Percentiles rank a stretch among this genome's conserved stretches.
Conservation (phyloP, 441 rosid genomes). For the Oxalis stricta region DNA sequence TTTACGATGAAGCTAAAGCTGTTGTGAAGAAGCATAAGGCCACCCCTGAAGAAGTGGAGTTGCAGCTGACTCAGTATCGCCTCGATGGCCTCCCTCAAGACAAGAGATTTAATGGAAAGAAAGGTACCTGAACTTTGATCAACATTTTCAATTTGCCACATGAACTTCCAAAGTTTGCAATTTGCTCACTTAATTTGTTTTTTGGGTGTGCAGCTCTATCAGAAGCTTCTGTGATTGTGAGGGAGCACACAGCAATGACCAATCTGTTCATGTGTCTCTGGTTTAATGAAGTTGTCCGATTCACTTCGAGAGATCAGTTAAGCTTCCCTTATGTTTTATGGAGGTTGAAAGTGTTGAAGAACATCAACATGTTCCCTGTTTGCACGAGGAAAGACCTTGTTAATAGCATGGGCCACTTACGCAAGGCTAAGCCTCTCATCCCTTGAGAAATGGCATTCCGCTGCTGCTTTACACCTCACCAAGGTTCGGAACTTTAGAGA, state of each 20-base stretch:
- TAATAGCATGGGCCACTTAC: conserved; percentile 75
- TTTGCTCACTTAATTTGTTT: not conserved
- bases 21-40: conserved; percentile 91
- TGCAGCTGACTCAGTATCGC: conserved; percentile 62
- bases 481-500: too few species aligned
- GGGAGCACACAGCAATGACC: conserved; percentile 68
- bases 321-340: conserved; percentile 90
- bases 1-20: conserved; percentile 91
- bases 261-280: conserved; percentile 91
- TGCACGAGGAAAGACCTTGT: conserved; percentile 89
- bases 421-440: conserved; percentile 73
- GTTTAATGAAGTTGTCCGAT: conserved; percentile 98
- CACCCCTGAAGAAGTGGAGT: conserved; percentile 80
- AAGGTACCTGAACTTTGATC: conserved; percentile 41
- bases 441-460: conserved; percentile 5
- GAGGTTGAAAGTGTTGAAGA: conserved; percentile 61
- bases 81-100: conserved; percentile 68
- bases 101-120: conserved; percentile 73
- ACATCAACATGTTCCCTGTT: conserved; percentile 76
- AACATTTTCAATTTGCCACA: too few species aligned
- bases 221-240: conserved; percentile 86
- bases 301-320: conserved; percentile 87
- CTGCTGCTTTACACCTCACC: not conserved
- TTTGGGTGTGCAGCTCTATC: conserved; percentile 45
- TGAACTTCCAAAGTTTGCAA: too few species aligned